These are phyloP conservation scores for Ambispora gerdemannii DNA, from an alignment of 192 early-diverging fungal species.

Conservation along the genomic window DNA sequence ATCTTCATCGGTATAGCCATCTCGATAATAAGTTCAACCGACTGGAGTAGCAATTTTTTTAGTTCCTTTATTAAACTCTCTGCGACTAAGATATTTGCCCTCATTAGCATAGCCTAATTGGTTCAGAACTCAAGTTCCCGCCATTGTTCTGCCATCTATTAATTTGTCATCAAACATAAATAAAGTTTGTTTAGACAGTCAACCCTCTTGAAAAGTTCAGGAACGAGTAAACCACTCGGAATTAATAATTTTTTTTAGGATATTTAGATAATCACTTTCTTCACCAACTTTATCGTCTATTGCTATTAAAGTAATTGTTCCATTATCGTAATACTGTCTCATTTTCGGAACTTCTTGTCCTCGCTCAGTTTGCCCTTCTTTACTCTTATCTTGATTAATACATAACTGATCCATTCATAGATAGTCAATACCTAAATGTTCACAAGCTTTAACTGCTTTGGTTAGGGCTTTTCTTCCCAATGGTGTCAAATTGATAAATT, in stretches of 20 bases:
- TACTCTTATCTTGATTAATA: background rate
- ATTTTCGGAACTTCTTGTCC: background rate
- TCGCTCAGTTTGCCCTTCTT: too few species aligned
- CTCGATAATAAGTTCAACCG: too few species aligned
- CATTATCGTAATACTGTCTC: conserved; percentile 17
- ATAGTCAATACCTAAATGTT: background rate
- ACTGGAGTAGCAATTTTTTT: too few species aligned
- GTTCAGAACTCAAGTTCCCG: background rate
- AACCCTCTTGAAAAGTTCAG: too few species aligned
- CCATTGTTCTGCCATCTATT: background rate
- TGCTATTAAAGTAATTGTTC: background rate
- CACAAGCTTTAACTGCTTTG: background rate
- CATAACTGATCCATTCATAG: conserved; percentile 13
- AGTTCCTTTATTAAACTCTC: background rate
- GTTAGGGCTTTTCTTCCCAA: background rate
- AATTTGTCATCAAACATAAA: conserved; percentile 15
- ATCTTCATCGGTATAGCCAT: too few species aligned
- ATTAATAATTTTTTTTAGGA: background rate
- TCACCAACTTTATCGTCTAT: conserved; percentile 1
- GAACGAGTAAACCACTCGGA: conserved; percentile 19
- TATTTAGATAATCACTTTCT: background rate
- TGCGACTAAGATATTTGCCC: background rate
- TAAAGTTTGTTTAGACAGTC: background rate
- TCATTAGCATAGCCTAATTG: background rate
- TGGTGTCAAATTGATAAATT: background rate